Conservation (phyloP, 2,329 filamentous ascomycete species). For the Penicillium rolfsii region DNA sequence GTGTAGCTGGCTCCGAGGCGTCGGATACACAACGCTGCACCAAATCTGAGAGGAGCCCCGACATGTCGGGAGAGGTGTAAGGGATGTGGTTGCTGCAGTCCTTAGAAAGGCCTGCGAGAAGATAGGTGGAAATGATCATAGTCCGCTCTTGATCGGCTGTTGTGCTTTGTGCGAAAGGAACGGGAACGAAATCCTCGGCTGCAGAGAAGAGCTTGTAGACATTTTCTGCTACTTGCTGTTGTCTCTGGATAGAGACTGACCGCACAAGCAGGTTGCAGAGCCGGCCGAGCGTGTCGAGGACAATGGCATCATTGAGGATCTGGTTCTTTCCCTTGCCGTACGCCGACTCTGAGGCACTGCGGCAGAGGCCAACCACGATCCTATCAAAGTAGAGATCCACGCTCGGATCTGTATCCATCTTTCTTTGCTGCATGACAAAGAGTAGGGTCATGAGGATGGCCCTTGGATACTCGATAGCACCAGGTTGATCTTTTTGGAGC, state of each 20-base stretch:
- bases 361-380: constrained; percentile 52
- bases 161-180: constrained; percentile 40
- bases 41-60: constrained; percentile 41
- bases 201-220: constrained; percentile 57
- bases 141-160: constrained; percentile 46
- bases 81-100: constrained; percentile 37
- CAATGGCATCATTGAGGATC: constrained; percentile 54
- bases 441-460: constrained; percentile 64
- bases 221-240: constrained; percentile 56
- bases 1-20: constrained; percentile 38
- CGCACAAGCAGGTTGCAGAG: constrained; percentile 64
- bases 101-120: constrained; percentile 57
- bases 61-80: constrained; percentile 37
- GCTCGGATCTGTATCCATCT: constrained; percentile 47
- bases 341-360: constrained; percentile 43
- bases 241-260: constrained; percentile 56
- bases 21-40: constrained; percentile 39
- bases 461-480: constrained; percentile 58
- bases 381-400: constrained; percentile 55
- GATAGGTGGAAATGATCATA: constrained; percentile 61
- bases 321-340: constrained; percentile 39
- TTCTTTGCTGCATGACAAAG: constrained; percentile 62
- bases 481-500: constrained; percentile 52
- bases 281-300: constrained; percentile 63
- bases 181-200: constrained; percentile 38